Evolutionary conservation across 2,329 filamentous ascomycete genomes (phyloP), one percentile per base, ranked within the genome.

Genomic region (Fusarium chaquense): DNA sequence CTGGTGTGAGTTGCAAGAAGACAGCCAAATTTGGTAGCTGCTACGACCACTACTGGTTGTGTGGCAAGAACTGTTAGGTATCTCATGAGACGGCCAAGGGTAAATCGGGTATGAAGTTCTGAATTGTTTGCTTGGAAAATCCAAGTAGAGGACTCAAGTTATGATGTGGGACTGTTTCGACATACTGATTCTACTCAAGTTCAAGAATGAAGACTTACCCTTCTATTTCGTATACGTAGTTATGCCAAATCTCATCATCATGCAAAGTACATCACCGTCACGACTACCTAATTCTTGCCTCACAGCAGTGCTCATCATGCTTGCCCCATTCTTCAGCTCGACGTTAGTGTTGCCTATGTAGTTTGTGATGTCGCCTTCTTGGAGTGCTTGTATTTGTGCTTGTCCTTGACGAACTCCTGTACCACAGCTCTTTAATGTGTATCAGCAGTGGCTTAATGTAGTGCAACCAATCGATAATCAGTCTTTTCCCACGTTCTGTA

Each of bases 31-130:
- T 61, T 60, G 58, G 54, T 20, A 61, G 58, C 6, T 61, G 58
- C 30, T 61, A 61, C 12, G 55, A 60, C 11, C 58, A 60, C 3
- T 45, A 61, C 4, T 61, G 58, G 54, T 43, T 43, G 3, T 61
- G 58, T 4, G 58, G 54, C 33, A 36, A 36, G 33, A 36, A 36
- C 33, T 36, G 33, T 11, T 36, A 36, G 33, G 33, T 9, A 36
- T 10, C 33, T 36, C 16, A 36, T 36, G 16, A n/a, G 33, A 36
- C 16, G 33, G 33, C 3, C 16, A 36, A n/a, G 33, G 33, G 33
- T 36, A 36, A 18, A 10, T 18, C 16, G 11, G 18, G 16, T 18
- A 18, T 36, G 33, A 36, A 36, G 4, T 16, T 36, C 8, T 18
- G 33, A 11, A 7, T 36, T n/a, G 8, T 8, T 36, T 18, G 16